Percentiles rank a stretch among this genome's conserved stretches.
Evolutionary conservation across 2,329 filamentous ascomycete species (phyloP).

Genomic region (Lasiodiplodia citricola): DNA sequence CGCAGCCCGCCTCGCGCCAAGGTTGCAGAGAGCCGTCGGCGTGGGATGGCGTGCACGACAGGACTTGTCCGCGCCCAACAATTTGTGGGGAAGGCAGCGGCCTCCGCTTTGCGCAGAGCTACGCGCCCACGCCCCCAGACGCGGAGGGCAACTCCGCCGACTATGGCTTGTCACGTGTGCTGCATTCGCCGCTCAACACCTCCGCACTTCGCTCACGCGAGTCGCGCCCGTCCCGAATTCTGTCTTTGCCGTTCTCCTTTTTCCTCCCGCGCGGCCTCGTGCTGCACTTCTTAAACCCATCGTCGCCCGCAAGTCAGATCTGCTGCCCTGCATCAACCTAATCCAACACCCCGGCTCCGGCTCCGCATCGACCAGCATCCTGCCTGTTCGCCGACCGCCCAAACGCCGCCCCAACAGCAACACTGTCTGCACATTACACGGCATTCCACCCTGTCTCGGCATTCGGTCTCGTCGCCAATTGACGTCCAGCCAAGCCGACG

Average conservation of each 20-base stretch:
- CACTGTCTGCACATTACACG: not conserved
- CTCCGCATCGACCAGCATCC: slow-evolving; percentile 19
- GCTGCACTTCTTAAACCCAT: not conserved
- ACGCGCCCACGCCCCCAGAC: not conserved
- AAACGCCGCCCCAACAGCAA: not conserved
- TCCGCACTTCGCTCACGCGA: slow-evolving; percentile 20
- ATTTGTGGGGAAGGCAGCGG: slow-evolving; percentile 10
- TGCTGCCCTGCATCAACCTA: slow-evolving; percentile 3
- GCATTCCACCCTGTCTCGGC: not conserved
- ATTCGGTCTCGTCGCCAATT: not conserved
- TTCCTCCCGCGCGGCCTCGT: not conserved
- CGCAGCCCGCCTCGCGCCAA: not conserved
- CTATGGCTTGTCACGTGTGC: slow-evolving; percentile 1
- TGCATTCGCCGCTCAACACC: slow-evolving; percentile 17
- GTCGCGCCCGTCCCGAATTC: slow-evolving; percentile 1
- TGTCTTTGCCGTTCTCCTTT: not conserved
- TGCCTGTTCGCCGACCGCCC: not conserved
- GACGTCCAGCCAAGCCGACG: not conserved
- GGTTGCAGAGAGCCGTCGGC: not conserved
- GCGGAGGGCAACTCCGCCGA: slow-evolving; percentile 13
- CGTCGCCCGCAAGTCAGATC: not conserved
- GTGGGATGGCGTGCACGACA: not conserved
- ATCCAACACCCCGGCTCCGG: not conserved
- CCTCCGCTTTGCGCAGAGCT: not conserved
- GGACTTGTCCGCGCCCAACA: not conserved